These are phyloP conservation scores for Fagus sylvatica DNA, from an alignment of 306 rosid species.

Conservation along the genomic window DNA sequence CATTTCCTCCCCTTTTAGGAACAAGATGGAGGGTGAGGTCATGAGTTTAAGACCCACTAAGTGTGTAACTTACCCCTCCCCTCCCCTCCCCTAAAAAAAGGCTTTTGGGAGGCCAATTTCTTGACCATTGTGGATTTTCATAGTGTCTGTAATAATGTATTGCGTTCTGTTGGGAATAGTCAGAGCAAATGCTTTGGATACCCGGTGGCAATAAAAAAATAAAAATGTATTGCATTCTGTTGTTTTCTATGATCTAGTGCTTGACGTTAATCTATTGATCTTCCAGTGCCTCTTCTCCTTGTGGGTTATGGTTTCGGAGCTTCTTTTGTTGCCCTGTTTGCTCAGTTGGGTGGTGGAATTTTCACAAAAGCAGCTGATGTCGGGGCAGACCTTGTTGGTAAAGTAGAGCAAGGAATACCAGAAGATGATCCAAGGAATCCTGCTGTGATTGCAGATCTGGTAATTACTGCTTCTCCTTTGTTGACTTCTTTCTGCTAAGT, in stretches of 20 bases:
- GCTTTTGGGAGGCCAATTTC: not conserved
- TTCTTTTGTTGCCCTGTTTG: constrained; percentile 95
- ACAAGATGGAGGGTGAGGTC: too few species aligned
- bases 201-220: not conserved
- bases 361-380: constrained; percentile 98
- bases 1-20: too few species aligned
- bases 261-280: constrained; percentile 27
- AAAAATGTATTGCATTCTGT: not conserved
- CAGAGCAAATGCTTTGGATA: too few species aligned
- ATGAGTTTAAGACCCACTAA: too few species aligned
- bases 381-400: constrained; percentile 99
- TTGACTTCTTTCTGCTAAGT: constrained; percentile 21
- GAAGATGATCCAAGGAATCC: constrained; percentile 99
- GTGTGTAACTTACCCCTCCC: too few species aligned
- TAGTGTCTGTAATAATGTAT: not conserved
- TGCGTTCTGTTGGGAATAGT: not conserved
- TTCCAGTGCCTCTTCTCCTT: constrained; percentile 97
- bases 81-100: too few species aligned
- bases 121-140: constrained; percentile 10
- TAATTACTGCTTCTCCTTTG: constrained; percentile 36
- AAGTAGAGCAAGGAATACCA: constrained; percentile 98
- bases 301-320: constrained; percentile 99
- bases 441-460: constrained; percentile 99
- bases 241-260: constrained; percentile 11
- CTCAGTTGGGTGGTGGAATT: constrained; percentile 99